Conservation (phyloP, 2,329 filamentous ascomycete species). For the Eutypella sp. region DNA sequence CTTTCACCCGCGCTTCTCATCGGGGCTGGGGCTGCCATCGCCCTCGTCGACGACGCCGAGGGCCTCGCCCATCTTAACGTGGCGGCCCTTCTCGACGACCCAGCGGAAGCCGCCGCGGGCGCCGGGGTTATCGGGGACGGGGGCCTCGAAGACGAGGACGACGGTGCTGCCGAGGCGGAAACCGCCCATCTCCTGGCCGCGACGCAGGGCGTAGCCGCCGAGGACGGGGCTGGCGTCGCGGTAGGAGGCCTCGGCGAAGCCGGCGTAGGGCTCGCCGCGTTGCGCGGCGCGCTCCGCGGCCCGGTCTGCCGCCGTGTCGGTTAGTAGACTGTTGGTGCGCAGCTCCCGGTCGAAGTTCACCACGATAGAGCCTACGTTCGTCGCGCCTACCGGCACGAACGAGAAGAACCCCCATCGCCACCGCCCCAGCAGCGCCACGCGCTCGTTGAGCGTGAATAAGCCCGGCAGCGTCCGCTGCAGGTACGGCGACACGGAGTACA, state of each 20-base stretch:
- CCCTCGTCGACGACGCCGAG: constrained; percentile 65
- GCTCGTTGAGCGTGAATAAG: constrained; percentile 93
- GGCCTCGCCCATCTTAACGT: constrained; percentile 82
- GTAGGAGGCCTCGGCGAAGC: constrained; percentile 91
- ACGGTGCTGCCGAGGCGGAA: constrained; percentile 95
- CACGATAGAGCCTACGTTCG: constrained; percentile 94
- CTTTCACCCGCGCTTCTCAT: too few relatives aligned
- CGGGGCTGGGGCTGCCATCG: neutral
- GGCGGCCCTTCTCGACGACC: constrained; percentile 82
- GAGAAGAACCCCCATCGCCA: constrained; percentile 99
- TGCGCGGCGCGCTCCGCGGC: constrained; percentile 74
- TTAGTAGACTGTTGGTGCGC: constrained; percentile 85
- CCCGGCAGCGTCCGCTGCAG: constrained; percentile 88
- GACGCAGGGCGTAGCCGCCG: constrained; percentile 73
- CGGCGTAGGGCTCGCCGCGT: constrained; percentile 78
- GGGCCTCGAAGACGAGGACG: constrained; percentile 94
- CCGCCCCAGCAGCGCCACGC: constrained; percentile 84
- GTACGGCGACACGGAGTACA: constrained; percentile 93
- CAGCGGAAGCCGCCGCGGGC: constrained; percentile 73
- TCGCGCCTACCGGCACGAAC: constrained; percentile 92
- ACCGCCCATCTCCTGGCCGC: constrained; percentile 96
- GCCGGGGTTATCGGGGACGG: constrained; percentile 57
- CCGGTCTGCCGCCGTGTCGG: constrained; percentile 84
- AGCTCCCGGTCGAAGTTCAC: constrained; percentile 96
- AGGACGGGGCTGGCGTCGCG: constrained; percentile 70